Conservation (phyloP, 2,329 filamentous ascomycete species). For the Rhinocladiella similis region DNA sequence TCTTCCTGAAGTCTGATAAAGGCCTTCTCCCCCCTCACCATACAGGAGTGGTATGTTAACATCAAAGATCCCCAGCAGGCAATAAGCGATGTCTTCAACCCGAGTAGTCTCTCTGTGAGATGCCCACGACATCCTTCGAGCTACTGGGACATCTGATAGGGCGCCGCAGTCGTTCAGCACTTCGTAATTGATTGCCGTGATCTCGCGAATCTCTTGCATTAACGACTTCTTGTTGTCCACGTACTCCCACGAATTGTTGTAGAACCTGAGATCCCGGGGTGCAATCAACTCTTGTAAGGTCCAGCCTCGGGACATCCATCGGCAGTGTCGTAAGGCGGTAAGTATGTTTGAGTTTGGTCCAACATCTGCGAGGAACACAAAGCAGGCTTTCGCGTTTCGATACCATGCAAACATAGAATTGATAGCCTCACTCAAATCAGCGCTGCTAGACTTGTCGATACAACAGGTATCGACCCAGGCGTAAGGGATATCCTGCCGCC, state of each 20-base stretch:
- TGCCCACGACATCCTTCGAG: not conserved
- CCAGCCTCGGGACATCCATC: slow-evolving; percentile 26
- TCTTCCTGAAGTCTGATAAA: slow-evolving; percentile 25
- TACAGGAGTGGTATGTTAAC: slow-evolving; percentile 33
- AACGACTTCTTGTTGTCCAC: not conserved
- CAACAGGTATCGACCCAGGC: slow-evolving; percentile 30
- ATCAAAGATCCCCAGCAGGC: slow-evolving; percentile 33
- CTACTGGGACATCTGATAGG: not conserved
- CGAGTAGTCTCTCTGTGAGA: not conserved
- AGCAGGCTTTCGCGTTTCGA: slow-evolving; percentile 4
- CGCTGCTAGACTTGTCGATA: slow-evolving; percentile 28
- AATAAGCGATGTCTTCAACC: slow-evolving; percentile 33
- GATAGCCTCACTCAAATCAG: slow-evolving; percentile 27
- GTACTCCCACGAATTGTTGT: not conserved
- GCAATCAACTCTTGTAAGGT: slow-evolving; percentile 30
- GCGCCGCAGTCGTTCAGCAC: not conserved
- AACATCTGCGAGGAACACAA: slow-evolving; percentile 17
- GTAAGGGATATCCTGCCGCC: not conserved
- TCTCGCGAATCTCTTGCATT: not conserved
- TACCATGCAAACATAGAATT: slow-evolving; percentile 30
- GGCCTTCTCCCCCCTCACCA: slow-evolving; percentile 31
- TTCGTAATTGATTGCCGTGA: not conserved
- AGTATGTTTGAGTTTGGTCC: not conserved
- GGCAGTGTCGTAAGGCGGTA: not conserved
- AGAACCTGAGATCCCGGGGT: slow-evolving; percentile 18